A percentile compares a stretch with the other conserved stretches of the same genome.
These are phyloP conservation scores for Debaryomyces nepalensis DNA, from an alignment of 1,139 yeast species.

Conservation along the genomic window DNA sequence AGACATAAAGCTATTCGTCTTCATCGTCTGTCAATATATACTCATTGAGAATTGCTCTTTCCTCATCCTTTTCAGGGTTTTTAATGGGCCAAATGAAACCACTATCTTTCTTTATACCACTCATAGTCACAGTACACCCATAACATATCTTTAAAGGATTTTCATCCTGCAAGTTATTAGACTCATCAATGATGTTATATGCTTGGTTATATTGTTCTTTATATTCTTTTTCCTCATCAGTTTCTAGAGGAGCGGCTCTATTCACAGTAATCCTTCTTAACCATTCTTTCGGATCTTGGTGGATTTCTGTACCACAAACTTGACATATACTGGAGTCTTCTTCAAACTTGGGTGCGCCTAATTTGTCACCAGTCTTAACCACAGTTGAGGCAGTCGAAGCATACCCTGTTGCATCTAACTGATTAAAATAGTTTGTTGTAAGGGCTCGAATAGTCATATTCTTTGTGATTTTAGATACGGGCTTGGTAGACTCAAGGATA, in stretches of 20 bases:
- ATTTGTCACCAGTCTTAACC: constrained; percentile 83
- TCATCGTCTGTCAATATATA: constrained; percentile 18
- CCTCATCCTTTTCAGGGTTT: constrained; percentile 14
- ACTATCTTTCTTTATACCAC: constrained; percentile 39
- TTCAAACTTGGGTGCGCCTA: constrained; percentile 56
- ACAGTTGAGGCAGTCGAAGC: constrained; percentile 95
- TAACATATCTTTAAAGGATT: constrained; percentile 59
- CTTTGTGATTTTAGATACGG: constrained; percentile 51
- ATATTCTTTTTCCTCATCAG: constrained; percentile 51
- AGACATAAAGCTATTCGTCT: constrained; percentile 1
- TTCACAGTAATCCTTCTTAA: constrained; percentile 72
- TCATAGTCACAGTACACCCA: constrained; percentile 73
- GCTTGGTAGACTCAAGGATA: constrained; percentile 27
- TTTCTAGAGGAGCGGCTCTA: constrained; percentile 54
- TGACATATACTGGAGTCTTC: constrained; percentile 40
- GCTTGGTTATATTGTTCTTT: constrained; percentile 29
- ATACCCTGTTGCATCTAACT: constrained; percentile 74
- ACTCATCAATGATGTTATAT: constrained; percentile 2
- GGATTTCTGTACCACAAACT: constrained; percentile 56
- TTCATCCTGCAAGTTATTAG: neutral
- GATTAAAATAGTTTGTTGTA: constrained; percentile 71
- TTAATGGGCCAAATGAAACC: constrained; percentile 60
- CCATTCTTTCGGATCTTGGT: constrained; percentile 70
- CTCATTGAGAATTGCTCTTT: constrained; percentile 17
- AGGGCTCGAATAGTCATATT: constrained; percentile 82